Evolutionary conservation across 2,329 filamentous ascomycete genomes (phyloP).

Genomic region (Macrophomina phaseolina): DNA sequence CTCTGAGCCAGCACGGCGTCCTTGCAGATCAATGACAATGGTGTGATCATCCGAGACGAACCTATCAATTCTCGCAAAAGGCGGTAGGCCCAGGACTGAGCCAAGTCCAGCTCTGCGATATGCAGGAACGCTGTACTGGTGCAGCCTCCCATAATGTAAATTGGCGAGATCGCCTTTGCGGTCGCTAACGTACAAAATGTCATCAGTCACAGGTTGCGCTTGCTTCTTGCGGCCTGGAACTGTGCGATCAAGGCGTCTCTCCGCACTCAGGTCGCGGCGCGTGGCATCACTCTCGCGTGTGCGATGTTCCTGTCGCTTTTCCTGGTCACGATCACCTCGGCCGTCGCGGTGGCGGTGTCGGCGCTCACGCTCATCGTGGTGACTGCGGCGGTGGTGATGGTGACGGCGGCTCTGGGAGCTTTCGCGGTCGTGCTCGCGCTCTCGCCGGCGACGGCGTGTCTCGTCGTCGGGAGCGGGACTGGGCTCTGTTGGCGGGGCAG

Average conservation of each 20-base stretch:
- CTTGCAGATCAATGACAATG: constrained; percentile 42
- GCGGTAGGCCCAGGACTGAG: constrained; percentile 69
- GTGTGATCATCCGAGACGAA: constrained; percentile 61
- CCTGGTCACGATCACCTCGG: background rate
- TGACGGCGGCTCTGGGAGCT: constrained; percentile 5
- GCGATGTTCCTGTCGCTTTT: constrained; percentile 6
- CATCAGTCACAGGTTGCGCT: background rate
- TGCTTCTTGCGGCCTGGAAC: background rate
- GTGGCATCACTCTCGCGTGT: background rate
- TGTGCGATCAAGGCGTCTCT: background rate
- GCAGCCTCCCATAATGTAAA: constrained; percentile 72
- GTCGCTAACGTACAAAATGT: constrained; percentile 62
- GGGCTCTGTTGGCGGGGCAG: constrained; percentile 21
- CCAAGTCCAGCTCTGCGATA: constrained; percentile 75
- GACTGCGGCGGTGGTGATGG: background rate
- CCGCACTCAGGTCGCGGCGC: background rate
- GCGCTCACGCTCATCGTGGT: background rate
- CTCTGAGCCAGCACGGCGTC: constrained; percentile 50
- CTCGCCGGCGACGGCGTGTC: background rate
- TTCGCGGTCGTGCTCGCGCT: background rate
- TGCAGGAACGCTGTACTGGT: constrained; percentile 72
- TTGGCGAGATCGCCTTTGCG: constrained; percentile 78
- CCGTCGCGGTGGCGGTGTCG: constrained; percentile 9
- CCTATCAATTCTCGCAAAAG: constrained; percentile 69
- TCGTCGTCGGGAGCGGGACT: background rate